Evolutionary conservation across 1,284 basidiomycete genomes (phyloP), one percentile per base, ranked within the genome.

Genomic region (Ceratorhiza oryzae-sativae): DNA sequence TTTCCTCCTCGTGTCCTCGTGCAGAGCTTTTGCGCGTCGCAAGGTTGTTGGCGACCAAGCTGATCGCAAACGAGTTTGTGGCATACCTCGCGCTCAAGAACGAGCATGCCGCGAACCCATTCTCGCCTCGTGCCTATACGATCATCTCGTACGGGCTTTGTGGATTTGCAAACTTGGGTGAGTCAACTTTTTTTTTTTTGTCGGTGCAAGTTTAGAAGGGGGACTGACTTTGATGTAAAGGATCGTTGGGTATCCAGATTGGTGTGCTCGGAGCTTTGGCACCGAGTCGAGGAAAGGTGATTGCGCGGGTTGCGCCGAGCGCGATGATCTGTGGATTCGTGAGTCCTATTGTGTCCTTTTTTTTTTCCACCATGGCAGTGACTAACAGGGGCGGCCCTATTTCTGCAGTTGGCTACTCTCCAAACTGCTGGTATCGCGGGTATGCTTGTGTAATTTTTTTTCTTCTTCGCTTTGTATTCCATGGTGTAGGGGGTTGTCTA

Each of bases 41-140:
- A n/a, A 86, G 89, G 77, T 84, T 96, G 27, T 87, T 97, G 73
- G 93, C 91, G 25, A 91, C 90, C 46, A 97, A 96, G 81, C 85
- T 97, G 75, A 85, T 96, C 67, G 91, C 91, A 74, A 94, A 94
- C 79, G 93, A 94, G 81, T 96, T 95, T 77, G 90, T 90, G 62
- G 94, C 90, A 8, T 96, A 94, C 81, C 78, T 83, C 20, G 79
- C 76, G 0, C 77, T 83, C 20, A 61, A 76, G 15, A 73, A 58
- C 42, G 51, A 76, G 36, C 42, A 75, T 36, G 59, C 55, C 71
- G 78, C 81, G 32, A 81, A 84, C 71, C 87, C 90, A 8, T 85
- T 94, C 68, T 88, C 87, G n/a, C 82, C 80, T 42, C 90, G 91
- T 67, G 91, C 86, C 56, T 92, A 84, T 81, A 91, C 87, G 68